Base-by-base conservation (phyloP, 2,329 filamentous ascomycete genomes). In the Alternaria longipes region DNA sequence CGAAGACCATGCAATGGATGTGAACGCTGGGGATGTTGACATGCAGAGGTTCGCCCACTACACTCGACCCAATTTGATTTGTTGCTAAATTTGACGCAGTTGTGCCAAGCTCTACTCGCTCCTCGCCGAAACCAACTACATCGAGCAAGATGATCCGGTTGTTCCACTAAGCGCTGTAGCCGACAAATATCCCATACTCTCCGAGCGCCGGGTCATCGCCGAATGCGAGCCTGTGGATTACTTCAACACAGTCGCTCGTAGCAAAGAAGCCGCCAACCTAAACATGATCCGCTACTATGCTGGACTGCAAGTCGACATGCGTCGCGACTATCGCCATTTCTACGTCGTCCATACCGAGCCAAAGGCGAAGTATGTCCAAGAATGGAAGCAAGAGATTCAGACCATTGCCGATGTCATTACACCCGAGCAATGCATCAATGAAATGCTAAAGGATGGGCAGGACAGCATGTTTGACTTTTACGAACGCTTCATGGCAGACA, bases 341-440 rank as follows among this genome's bases (percentile, higher is more conserved):
- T 75, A 66, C 42, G 65, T 78, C 1, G 74, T 77, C 4, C 76
- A 78, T 22, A 72, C 73, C 0, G 64, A 75, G n/a, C 65, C 73
- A 1, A 32, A 50, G 1, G 62, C 65, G 4, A 24, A 51, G 5
- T 59, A 56, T 18, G 65, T 63, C 9, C 53, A 59, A 22, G 46
- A 66, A 11, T 78, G 75, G 75, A 69, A 63, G 42, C 32, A 68
- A 3, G 56, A 65, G 14, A 68, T 70, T 2, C 63, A 68, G 12
- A 71, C 65, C 11, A 68, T 78, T 24, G 67, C 67, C 2, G 71
- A 70, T 34, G 64, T 78, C 22, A 69, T 78, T 7, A 74, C 69
- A 4, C 74, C 74, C 2, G 65, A 70, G 26, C 56, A 64, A 26
- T 76, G 67, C 44, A 59, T 75, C 6, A 47, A 72, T 16, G 71